Percentiles rank a stretch among this genome's conserved stretches.
Evolutionary conservation across 805 yeast genomes (phyloP).

Genomic region (Lachancea kluyveri): DNA sequence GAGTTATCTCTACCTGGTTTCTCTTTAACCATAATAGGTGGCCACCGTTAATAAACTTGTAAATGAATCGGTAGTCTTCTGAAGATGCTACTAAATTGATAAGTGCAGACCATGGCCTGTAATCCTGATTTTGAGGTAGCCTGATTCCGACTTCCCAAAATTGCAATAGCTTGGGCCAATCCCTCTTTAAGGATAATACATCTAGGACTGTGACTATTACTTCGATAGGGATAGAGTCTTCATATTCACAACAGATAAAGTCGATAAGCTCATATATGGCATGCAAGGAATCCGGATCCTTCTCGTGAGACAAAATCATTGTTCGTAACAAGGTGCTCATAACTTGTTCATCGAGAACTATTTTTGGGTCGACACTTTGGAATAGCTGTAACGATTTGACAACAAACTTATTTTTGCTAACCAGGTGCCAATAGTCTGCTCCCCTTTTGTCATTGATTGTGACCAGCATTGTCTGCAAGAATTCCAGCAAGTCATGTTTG

Average conservation of each 20-base stretch:
- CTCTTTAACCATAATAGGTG: conserved; percentile 23
- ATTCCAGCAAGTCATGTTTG: conserved; percentile 15
- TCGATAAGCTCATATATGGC: conserved; percentile 19
- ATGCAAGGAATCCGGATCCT: conserved; percentile 9
- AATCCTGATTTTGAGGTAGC: conserved; percentile 11
- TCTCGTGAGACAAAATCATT: conserved; percentile 11
- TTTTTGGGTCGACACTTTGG: conserved; percentile 7
- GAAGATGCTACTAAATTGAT: conserved; percentile 15
- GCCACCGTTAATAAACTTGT: conserved; percentile 16
- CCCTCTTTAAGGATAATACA: conserved; percentile 13
- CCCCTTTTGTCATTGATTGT: conserved; percentile 6
- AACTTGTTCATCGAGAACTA: conserved; percentile 15
- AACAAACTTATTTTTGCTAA: conserved; percentile 3
- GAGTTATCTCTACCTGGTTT: conserved; percentile 15
- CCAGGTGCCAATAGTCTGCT: conserved; percentile 11
- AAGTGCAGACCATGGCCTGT: conserved; percentile 24
- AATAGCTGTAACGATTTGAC: conserved; percentile 5
- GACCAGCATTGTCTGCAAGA: conserved; percentile 11
- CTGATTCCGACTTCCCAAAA: conserved; percentile 21
- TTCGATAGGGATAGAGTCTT: conserved; percentile 7
- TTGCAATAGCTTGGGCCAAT: conserved; percentile 19
- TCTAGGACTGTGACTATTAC: conserved; percentile 16
- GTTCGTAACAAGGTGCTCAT: conserved; percentile 16
- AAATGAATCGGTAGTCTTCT: conserved; percentile 12
- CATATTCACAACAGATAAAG: conserved; percentile 7